Percentiles rank a stretch among this genome's conserved stretches.
phyloP scores from a whole-genome alignment of 2,329 filamentous ascomycete species.

The Sporothrix protearum region DNA sequence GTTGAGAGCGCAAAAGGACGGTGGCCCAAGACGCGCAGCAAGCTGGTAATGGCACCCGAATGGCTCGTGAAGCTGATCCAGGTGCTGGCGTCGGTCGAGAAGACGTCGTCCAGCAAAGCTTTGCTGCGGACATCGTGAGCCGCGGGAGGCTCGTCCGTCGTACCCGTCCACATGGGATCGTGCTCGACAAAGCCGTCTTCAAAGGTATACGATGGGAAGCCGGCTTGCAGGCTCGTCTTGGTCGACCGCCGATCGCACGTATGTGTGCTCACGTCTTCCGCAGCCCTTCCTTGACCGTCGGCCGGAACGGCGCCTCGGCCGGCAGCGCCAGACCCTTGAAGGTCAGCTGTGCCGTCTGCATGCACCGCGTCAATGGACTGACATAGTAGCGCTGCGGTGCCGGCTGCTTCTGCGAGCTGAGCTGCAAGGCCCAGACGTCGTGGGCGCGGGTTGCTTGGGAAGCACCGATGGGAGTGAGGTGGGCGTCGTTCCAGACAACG shows the following conservation, averaged over 20 bases:
- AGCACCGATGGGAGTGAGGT: constrained; percentile 56
- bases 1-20: constrained; percentile 60
- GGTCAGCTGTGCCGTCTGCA: constrained; percentile 60
- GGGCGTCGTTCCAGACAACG: constrained; percentile 60
- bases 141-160: constrained; percentile 41
- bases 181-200: constrained; percentile 60
- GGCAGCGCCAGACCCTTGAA: constrained; percentile 55
- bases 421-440: constrained; percentile 55
- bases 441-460: constrained; percentile 57
- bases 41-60: constrained; percentile 52
- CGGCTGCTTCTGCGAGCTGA: constrained; percentile 53
- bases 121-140: constrained; percentile 51
- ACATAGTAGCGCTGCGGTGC: constrained; percentile 62
- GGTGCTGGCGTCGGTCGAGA: constrained; percentile 48
- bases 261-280: constrained; percentile 65
- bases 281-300: constrained; percentile 61
- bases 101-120: constrained; percentile 54
- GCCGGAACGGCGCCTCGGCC: constrained; percentile 49
- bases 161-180: constrained; percentile 45
- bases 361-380: constrained; percentile 60
- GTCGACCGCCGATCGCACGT: constrained; percentile 63
- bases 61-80: constrained; percentile 61
- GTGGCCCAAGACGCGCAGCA: constrained; percentile 46
- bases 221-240: constrained; percentile 49
- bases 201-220: constrained; percentile 53